A percentile compares a stretch with the other conserved stretches of the same genome.
Evolutionary conservation across 371 early-diverging fungal genomes (phyloP).

Genomic region (Zancudomyces culisetae): DNA sequence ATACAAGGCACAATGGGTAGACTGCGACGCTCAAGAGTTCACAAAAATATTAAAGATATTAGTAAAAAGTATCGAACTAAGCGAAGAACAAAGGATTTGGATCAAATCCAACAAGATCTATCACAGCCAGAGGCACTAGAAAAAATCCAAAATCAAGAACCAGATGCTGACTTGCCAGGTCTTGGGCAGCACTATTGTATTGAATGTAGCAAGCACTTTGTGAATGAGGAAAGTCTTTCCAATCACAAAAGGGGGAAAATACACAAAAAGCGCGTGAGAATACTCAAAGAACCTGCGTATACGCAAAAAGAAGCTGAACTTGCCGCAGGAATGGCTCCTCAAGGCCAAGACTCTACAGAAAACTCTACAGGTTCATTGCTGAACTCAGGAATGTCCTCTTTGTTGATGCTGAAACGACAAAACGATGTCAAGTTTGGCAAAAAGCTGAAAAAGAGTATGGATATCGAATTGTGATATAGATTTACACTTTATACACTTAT

Average conservation of each 20-base stretch:
- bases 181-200: conserved; percentile 76
- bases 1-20: conserved; percentile 23
- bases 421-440: conserved; percentile 12
- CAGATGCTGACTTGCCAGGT: conserved; percentile 76
- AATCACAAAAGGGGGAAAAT: conserved; percentile 45
- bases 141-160: conserved; percentile 36
- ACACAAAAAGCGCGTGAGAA: conserved; percentile 57
- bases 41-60: conserved; percentile 36
- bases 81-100: conserved; percentile 62
- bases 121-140: conserved; percentile 35
- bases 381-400: conserved; percentile 7
- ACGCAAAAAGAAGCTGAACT: conserved; percentile 78
- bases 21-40: conserved; percentile 48
- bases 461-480: no score
- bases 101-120: conserved; percentile 79
- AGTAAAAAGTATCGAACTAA: conserved; percentile 21
- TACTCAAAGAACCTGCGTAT: conserved; percentile 58
- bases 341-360: not conserved
- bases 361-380: not conserved
- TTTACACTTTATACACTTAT: no score
- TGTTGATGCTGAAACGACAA: conserved; percentile 10
- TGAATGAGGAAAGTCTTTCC: conserved; percentile 22
- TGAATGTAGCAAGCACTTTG: conserved; percentile 39
- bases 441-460: no score
- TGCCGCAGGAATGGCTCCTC: conserved; percentile 39